phyloP scores from a whole-genome alignment of 1,139 yeast genomes.

The Kodamaea alishanica region DNA sequence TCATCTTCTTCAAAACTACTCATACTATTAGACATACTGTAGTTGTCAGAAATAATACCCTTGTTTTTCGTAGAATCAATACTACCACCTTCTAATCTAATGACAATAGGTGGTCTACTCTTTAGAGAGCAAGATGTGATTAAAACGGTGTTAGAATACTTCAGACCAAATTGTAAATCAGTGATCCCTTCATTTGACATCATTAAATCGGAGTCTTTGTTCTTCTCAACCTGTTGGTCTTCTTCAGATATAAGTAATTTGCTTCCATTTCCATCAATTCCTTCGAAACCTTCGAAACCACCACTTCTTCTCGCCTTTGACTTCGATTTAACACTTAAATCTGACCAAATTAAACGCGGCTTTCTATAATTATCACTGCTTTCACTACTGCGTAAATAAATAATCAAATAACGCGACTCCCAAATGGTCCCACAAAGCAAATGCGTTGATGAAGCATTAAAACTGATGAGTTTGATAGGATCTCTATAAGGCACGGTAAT shows the following conservation, averaged over 20 bases:
- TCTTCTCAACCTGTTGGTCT: constrained; percentile 18
- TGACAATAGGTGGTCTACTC: constrained; percentile 34
- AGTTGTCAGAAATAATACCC: constrained; percentile 10
- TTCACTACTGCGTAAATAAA: constrained; percentile 51
- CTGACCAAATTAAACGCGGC: constrained; percentile 61
- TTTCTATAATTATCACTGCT: constrained; percentile 32
- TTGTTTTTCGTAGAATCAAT: constrained; percentile 22
- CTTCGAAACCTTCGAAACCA: constrained; percentile 15
- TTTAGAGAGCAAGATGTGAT: constrained; percentile 38
- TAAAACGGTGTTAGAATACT: constrained; percentile 33
- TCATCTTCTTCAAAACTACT: constrained; percentile 19
- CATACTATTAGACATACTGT: constrained; percentile 15
- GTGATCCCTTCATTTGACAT: constrained; percentile 88
- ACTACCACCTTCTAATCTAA: constrained; percentile 34
- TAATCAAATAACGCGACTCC: constrained; percentile 75
- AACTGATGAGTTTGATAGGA: constrained; percentile 69
- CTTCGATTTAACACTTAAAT: constrained; percentile 18
- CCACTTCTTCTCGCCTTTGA: constrained; percentile 10
- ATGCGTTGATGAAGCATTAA: constrained; percentile 68
- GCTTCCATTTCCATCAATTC: constrained; percentile 17
- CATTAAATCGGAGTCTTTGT: constrained; percentile 28
- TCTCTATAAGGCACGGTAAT: constrained; percentile 84
- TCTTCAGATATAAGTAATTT: constrained; percentile 13
- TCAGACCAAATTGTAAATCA: constrained; percentile 57
- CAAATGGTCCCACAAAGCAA: constrained; percentile 79